phyloP scores from a whole-genome alignment of 371 early-diverging fungal genomes.

The Catenaria anguillulae region DNA sequence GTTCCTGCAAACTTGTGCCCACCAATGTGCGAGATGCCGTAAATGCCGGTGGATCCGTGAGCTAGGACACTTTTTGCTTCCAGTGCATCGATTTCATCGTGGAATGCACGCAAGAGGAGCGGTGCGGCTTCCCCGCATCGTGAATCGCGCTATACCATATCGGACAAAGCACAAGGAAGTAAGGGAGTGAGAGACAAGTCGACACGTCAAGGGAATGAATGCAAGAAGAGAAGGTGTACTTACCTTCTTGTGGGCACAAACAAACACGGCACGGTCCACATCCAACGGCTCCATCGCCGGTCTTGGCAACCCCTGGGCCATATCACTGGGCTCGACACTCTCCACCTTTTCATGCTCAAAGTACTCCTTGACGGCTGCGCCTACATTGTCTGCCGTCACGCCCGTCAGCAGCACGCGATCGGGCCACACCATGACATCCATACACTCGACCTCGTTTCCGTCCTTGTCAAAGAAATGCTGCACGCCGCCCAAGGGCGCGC shows the following conservation, averaged over 20 bases:
- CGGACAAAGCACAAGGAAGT: too few species aligned
- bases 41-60: neutral
- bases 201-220: too few species aligned
- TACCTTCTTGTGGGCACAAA: slow-evolving; percentile 1
- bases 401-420: neutral
- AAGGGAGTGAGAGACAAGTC: too few species aligned
- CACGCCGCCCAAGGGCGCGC: neutral
- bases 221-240: too few species aligned
- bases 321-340: neutral
- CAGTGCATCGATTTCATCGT: neutral
- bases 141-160: neutral
- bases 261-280: neutral
- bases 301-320: too few species aligned
- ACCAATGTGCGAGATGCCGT: neutral
- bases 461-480: neutral
- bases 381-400: neutral
- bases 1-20: slow-evolving; percentile 3
- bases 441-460: neutral
- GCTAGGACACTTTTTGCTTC: neutral
- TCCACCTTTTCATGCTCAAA: neutral
- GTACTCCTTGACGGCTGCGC: neutral
- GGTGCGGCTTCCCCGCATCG: neutral
- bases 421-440: neutral
- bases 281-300: neutral
- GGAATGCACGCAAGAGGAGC: neutral